Percentiles rank a stretch among this genome's conserved stretches.
Conservation (phyloP, 2,329 filamentous ascomycete genomes). For the Aspergillus uvarum region DNA sequence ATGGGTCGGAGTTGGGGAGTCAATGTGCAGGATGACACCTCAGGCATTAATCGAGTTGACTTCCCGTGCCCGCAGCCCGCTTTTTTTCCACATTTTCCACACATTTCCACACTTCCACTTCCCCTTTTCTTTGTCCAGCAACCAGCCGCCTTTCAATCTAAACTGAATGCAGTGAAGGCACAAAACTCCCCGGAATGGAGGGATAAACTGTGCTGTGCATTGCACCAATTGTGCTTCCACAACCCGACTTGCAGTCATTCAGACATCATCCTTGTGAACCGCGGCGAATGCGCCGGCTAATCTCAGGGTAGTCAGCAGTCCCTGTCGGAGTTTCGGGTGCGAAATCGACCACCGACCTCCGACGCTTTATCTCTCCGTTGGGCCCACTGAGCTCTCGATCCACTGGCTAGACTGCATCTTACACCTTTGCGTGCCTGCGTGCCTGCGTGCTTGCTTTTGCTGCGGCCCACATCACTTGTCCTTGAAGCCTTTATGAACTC, state of each 20-base stretch:
- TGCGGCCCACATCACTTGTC: background rate
- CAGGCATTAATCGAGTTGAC: background rate
- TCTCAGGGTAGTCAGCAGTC: background rate
- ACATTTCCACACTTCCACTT: too few species aligned
- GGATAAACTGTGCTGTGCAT: too few species aligned
- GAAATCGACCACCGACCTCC: background rate
- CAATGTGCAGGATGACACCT: background rate
- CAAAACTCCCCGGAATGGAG: too few species aligned
- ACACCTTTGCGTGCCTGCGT: background rate
- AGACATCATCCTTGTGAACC: too few species aligned
- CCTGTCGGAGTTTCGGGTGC: background rate
- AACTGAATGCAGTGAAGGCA: too few species aligned
- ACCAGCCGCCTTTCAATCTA: too few species aligned
- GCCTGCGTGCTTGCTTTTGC: background rate
- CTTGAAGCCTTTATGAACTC: background rate
- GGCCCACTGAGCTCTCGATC: background rate
- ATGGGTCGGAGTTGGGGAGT: background rate
- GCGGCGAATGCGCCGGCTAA: too few species aligned
- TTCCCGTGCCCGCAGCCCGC: background rate
- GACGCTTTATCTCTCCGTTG: background rate
- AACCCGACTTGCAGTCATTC: too few species aligned
- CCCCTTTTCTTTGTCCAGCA: too few species aligned
- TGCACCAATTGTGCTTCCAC: too few species aligned
- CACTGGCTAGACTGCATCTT: background rate
- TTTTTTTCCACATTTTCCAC: background rate